These are phyloP conservation scores for Pythium diclinum DNA, from an alignment of 352 stramenopile genomes.

Conservation along the genomic window DNA sequence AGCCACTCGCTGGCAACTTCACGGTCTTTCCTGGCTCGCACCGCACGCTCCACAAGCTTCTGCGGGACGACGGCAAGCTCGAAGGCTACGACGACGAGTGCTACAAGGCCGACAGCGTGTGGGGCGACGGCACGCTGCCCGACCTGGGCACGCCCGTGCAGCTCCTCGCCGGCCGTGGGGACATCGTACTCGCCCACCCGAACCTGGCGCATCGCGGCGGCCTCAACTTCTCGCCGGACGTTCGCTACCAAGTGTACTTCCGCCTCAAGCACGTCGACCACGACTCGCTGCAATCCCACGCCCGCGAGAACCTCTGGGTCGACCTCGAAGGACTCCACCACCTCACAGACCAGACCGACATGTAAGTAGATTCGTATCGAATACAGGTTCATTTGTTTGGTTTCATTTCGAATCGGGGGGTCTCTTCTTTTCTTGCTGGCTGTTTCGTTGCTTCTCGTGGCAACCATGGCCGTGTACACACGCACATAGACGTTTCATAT, in stretches of 20 bases:
- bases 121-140: conserved; percentile 66
- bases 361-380: not conserved
- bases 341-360: not conserved
- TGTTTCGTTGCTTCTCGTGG: not conserved
- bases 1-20: conserved; percentile 65
- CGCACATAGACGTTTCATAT: conserved; percentile 5
- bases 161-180: conserved; percentile 48
- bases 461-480: not conserved
- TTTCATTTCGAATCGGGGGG: not conserved
- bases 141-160: conserved; percentile 61
- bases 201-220: conserved; percentile 71
- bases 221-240: conserved; percentile 78
- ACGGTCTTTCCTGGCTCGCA: conserved; percentile 75
- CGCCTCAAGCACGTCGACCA: conserved; percentile 73
- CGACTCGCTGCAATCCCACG: conserved; percentile 30
- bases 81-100: conserved; percentile 53
- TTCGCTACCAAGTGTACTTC: conserved; percentile 84
- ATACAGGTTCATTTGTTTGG: conserved; percentile 4
- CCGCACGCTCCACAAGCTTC: conserved; percentile 39
- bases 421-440: not conserved
- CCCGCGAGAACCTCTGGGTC: conserved; percentile 36
- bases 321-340: conserved; percentile 57
- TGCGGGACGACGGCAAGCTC: conserved; percentile 54
- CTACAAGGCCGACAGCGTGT: conserved; percentile 68
- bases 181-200: conserved; percentile 72